Percentiles rank a stretch among this genome's conserved stretches.
Evolutionary conservation across 2,329 filamentous ascomycete genomes (phyloP).

Genomic region (Lachnellula arida): DNA sequence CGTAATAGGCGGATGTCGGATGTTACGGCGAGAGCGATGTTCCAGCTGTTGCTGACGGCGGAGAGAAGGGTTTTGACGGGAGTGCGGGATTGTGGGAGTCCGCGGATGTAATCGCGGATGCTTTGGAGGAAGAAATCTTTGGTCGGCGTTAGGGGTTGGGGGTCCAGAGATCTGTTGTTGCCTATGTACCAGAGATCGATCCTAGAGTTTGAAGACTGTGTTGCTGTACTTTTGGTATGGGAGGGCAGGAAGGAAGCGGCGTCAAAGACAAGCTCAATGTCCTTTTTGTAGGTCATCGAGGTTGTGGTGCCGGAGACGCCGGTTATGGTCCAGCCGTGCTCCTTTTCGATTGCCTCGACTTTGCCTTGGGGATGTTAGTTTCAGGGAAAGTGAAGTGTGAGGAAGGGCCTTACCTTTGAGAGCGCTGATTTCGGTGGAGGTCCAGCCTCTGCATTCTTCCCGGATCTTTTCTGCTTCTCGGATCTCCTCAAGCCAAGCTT

Average conservation of each 20-base stretch:
- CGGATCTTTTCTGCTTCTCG: slow-evolving; percentile 75
- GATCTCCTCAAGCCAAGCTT: slow-evolving; percentile 68
- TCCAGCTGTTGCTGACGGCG: slow-evolving; percentile 61
- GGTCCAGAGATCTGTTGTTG: slow-evolving; percentile 48
- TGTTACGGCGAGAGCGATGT: slow-evolving; percentile 54
- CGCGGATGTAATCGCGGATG: slow-evolving; percentile 63
- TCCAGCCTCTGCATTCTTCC: slow-evolving; percentile 89
- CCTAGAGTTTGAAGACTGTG: slow-evolving; percentile 39
- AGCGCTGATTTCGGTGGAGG: slow-evolving; percentile 69
- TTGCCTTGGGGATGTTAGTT: slow-evolving; percentile 45
- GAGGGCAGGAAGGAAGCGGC: slow-evolving; percentile 52
- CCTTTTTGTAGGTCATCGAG: slow-evolving; percentile 69
- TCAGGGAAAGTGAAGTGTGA: slow-evolving; percentile 33
- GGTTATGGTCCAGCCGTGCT: slow-evolving; percentile 67
- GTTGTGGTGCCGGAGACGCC: slow-evolving; percentile 57
- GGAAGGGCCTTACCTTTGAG: slow-evolving; percentile 62
- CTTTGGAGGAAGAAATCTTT: slow-evolving; percentile 72
- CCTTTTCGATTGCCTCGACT: slow-evolving; percentile 60
- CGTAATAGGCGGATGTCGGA: slow-evolving; percentile 58
- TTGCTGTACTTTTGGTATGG: slow-evolving; percentile 8
- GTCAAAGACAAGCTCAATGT: slow-evolving; percentile 71
- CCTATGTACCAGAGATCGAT: slow-evolving; percentile 71
- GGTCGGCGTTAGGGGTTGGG: slow-evolving; percentile 55
- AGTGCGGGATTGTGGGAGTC: slow-evolving; percentile 53
- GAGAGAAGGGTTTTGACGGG: slow-evolving; percentile 53